phyloP scores from a whole-genome alignment of 116 monocot genomes.

The Zostera marina region DNA sequence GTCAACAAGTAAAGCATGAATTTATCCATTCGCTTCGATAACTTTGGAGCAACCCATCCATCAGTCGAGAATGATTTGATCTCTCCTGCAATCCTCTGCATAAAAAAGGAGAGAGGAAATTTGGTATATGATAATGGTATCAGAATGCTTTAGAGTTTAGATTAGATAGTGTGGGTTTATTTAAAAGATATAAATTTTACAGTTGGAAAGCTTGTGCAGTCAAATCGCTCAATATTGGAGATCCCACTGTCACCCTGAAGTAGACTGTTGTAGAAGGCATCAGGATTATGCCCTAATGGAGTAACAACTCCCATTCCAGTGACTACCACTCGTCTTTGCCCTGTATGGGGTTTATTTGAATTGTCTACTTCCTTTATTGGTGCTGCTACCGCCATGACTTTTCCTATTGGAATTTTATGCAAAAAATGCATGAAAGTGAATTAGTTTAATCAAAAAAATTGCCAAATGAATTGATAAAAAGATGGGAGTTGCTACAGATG shows the following conservation, averaged over 20 bases:
- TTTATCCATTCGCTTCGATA: constrained; percentile 89
- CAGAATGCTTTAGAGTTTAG: not conserved
- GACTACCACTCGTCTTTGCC: constrained; percentile 74
- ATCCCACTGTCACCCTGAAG: constrained; percentile 81
- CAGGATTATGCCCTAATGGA: constrained; percentile 76
- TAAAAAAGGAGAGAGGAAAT: not conserved
- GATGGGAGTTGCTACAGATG: no score
- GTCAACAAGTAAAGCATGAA: constrained; percentile 95
- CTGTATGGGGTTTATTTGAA: constrained; percentile 37
- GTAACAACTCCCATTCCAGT: constrained; percentile 94
- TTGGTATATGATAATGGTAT: not conserved
- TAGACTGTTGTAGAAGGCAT: constrained; percentile 81
- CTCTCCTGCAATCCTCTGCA: constrained; percentile 89
- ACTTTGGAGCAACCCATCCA: constrained; percentile 85
- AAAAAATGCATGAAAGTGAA: no score
- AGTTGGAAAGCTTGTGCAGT: constrained; percentile 78
- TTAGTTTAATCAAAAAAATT: no score
- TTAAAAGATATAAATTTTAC: constrained; percentile 18
- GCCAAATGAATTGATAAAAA: no score
- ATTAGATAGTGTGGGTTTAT: not conserved
- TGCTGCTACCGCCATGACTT: constrained; percentile 53
- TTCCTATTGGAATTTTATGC: constrained; percentile 19
- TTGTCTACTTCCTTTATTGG: constrained; percentile 35
- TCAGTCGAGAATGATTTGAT: constrained; percentile 88
- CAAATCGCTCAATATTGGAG: constrained; percentile 80